Evolutionary conservation across 2,329 filamentous ascomycete species (phyloP), one percentile per base, ranked within the genome.

Genomic region (Epichloe glyceriae): DNA sequence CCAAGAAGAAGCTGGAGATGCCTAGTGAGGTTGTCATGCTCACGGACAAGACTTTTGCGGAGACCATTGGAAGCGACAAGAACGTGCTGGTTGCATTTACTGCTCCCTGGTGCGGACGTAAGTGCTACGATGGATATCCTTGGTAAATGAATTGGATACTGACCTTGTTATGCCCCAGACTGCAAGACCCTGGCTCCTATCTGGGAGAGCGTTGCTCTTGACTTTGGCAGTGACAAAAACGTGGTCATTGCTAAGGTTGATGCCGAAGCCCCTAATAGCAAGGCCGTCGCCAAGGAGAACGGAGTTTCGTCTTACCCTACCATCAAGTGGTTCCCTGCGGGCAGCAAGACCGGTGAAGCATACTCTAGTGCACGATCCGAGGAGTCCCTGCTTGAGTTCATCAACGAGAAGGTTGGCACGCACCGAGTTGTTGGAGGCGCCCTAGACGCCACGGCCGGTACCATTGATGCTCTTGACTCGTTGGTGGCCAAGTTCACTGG

Each of bases 31-130:
- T 98, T 10, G 78, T 82, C 61, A 83, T 87, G 72, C 76, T 98
- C 67, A 89, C 79, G 47, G 89, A 97, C 63, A 68, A 76, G 59
- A 81, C 80, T 53, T 97, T 97, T 71, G 80, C 82, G 69, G 73
- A 83, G 65, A 74, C 79, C 53, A 75, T 96, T 72, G 91, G 91
- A 56, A 76, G 82, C 48, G 87, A 95, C 56, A 89, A 95, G 78
- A 77, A 94, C 69, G 88, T 95, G 19, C 70, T 98, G 50, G 90
- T 98, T 65, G 90, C 94, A 44, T 98, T 98, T 70, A 98, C 94
- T 60, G 91, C 93, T 49, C 90, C 93, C 49, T 97, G 91, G 93
- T 98, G 93, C 71, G 91, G 91, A 68, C 91, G 93, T 97, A 80
- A 71, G 89, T 86, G 30, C 17, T 20, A 11, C 26, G 34, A n/a